Percentiles rank a stretch among this genome's conserved stretches.
These are phyloP conservation scores for Trametes versicolor DNA, from an alignment of 1,284 basidiomycete genomes.

Conservation along the genomic window DNA sequence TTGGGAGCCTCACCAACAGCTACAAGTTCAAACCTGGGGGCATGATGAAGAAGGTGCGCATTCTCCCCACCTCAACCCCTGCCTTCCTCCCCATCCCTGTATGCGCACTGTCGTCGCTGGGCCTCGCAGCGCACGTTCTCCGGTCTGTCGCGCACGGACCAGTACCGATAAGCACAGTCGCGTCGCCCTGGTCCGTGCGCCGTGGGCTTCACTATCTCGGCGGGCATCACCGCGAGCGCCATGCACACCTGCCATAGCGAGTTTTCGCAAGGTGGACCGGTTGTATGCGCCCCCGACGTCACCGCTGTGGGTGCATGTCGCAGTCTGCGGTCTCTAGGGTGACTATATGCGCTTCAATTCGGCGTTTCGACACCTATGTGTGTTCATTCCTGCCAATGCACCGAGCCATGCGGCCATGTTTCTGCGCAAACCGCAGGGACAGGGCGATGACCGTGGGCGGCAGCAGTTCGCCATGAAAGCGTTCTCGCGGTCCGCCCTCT, in stretches of 20 bases:
- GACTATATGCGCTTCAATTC: not conserved
- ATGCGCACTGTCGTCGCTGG: conserved; percentile 3
- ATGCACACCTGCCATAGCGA: conserved; percentile 11
- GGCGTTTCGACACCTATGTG: not conserved
- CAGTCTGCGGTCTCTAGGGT: not conserved
- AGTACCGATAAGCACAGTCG: conserved; percentile 23
- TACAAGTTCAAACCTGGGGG: conserved; percentile 93
- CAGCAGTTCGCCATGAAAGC: conserved; percentile 3
- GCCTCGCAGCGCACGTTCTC: not conserved
- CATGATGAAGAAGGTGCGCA: conserved; percentile 92
- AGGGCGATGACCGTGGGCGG: not conserved
- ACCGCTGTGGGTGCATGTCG: not conserved
- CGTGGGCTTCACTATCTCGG: conserved; percentile 15
- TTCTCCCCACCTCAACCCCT: not conserved
- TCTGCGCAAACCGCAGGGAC: not conserved
- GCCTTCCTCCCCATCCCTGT: not conserved
- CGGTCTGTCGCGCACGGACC: conserved; percentile 11
- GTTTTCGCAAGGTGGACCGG: not conserved
- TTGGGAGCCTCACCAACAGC: conserved; percentile 90
- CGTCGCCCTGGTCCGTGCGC: conserved; percentile 10
- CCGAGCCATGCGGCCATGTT: not conserved
- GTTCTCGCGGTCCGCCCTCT: conserved; percentile 21
- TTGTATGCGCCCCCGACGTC: conserved; percentile 10
- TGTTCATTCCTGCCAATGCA: not conserved
- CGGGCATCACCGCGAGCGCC: conserved; percentile 24